These are phyloP conservation scores for Populus deltoides DNA, from an alignment of 345 rosid genomes.

Conservation along the genomic window DNA sequence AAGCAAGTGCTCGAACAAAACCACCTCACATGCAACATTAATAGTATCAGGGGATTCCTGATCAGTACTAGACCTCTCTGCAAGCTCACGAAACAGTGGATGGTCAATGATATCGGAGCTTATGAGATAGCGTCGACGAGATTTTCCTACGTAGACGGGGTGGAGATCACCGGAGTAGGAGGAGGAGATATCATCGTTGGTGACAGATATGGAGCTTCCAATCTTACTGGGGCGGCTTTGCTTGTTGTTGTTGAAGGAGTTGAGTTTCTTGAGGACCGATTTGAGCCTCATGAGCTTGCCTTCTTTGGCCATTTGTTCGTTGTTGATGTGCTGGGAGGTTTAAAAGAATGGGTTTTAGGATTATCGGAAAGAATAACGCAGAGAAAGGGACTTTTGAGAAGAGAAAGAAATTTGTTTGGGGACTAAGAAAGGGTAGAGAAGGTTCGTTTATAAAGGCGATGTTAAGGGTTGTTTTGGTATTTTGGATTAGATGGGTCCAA, in stretches of 20 bases:
- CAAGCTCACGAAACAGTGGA: slow-evolving; percentile 45
- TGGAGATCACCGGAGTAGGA: slow-evolving; percentile 46
- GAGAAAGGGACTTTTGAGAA: background rate
- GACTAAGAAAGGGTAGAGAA: slow-evolving; percentile 28
- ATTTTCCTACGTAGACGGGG: slow-evolving; percentile 76
- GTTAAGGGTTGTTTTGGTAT: slow-evolving; percentile 19
- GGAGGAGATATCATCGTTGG: slow-evolving; percentile 17
- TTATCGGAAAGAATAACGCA: background rate
- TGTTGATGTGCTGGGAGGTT: background rate
- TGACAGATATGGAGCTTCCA: slow-evolving; percentile 38
- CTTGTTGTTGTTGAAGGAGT: slow-evolving; percentile 59
- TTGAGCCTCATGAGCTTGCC: slow-evolving; percentile 72
- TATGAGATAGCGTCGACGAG: slow-evolving; percentile 66
- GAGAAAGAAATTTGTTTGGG: background rate
- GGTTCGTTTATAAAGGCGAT: slow-evolving; percentile 37
- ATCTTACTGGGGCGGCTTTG: slow-evolving; percentile 26
- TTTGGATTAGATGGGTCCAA: background rate
- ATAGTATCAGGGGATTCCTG: slow-evolving; percentile 32
- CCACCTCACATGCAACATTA: slow-evolving; percentile 79
- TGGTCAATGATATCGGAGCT: slow-evolving; percentile 49
- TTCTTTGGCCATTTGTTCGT: slow-evolving; percentile 56
- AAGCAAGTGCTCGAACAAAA: slow-evolving; percentile 87
- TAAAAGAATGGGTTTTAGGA: background rate
- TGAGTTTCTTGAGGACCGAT: slow-evolving; percentile 78
- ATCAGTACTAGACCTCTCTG: slow-evolving; percentile 26